phyloP scores from a whole-genome alignment of 208 protist species.

The Trypanosoma platydactyli region DNA sequence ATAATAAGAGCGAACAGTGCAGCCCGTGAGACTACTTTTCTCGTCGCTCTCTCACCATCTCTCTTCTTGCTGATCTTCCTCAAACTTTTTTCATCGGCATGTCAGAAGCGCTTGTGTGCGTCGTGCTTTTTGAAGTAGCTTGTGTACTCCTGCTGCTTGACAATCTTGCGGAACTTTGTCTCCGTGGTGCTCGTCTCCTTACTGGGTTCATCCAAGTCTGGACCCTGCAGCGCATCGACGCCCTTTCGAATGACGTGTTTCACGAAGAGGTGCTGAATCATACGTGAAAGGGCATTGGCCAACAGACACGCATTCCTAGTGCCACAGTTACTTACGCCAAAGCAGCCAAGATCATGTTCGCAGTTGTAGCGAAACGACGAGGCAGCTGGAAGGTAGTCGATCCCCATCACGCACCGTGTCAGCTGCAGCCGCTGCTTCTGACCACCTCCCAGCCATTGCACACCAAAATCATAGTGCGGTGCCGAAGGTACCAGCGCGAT shows the following conservation, averaged over 20 bases:
- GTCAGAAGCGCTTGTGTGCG: slow-evolving; percentile 58
- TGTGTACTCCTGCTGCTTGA: slow-evolving; percentile 53
- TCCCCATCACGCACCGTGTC: slow-evolving; percentile 23
- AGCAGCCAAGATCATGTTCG: slow-evolving; percentile 73
- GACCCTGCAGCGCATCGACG: slow-evolving; percentile 43
- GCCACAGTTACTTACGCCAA: slow-evolving; percentile 71
- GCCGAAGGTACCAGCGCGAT: background rate
- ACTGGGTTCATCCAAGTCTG: slow-evolving; percentile 59
- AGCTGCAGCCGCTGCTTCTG: slow-evolving; percentile 35
- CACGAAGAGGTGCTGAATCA: slow-evolving; percentile 77
- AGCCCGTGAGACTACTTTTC: background rate
- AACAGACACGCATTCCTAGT: slow-evolving; percentile 59
- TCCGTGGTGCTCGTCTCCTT: slow-evolving; percentile 30
- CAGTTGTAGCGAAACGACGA: slow-evolving; percentile 71
- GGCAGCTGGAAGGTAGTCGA: slow-evolving; percentile 51
- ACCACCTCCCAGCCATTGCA: slow-evolving; percentile 42
- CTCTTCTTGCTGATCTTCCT: background rate
- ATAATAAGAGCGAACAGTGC: background rate
- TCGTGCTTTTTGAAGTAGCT: slow-evolving; percentile 73
- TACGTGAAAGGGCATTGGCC: slow-evolving; percentile 52
- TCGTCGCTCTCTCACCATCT: slow-evolving; percentile 5
- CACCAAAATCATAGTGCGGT: slow-evolving; percentile 72
- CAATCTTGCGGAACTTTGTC: slow-evolving; percentile 47
- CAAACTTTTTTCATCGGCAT: no score
- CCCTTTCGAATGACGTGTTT: slow-evolving; percentile 68